phyloP scores from a whole-genome alignment of 2,329 filamentous ascomycete genomes.

The Colletotrichum sp. region DNA sequence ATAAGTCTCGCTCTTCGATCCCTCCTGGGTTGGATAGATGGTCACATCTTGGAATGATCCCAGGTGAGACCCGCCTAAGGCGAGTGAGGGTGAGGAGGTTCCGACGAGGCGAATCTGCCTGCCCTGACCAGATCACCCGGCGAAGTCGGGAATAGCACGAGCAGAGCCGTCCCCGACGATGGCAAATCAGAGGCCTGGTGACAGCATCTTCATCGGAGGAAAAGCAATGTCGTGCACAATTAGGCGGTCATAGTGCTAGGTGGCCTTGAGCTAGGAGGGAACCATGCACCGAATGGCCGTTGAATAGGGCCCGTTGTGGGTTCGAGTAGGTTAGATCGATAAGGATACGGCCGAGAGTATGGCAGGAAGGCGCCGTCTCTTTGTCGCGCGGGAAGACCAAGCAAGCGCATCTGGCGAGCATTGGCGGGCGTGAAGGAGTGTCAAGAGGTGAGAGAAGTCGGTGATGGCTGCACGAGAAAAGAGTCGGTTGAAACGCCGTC shows the following conservation, averaged over 20 bases:
- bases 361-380: conserved; percentile 19
- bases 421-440: not conserved
- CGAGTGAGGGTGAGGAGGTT: not conserved
- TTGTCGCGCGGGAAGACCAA: conserved; percentile 18
- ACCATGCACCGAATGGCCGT: conserved; percentile 8
- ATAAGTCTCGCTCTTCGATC: not conserved
- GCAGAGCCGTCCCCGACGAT: not conserved
- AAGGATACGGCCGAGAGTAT: conserved; percentile 19
- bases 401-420: conserved; percentile 1
- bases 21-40: not conserved
- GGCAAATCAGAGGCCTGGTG: not conserved
- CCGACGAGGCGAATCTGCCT: not conserved
- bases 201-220: conserved; percentile 4
- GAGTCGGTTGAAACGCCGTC: conserved; percentile 6
- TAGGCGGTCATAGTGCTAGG: not conserved
- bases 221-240: not conserved
- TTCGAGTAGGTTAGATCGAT: not conserved
- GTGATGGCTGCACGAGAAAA: conserved; percentile 3
- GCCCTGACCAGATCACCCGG: not conserved
- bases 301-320: conserved; percentile 14
- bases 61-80: not conserved
- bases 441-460: not conserved
- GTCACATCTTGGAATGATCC: not conserved
- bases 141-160: not conserved
- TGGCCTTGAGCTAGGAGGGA: not conserved